These are phyloP conservation scores for Moesziomyces globuligerus DNA, from an alignment of 1,284 basidiomycete species.

Conservation along the genomic window DNA sequence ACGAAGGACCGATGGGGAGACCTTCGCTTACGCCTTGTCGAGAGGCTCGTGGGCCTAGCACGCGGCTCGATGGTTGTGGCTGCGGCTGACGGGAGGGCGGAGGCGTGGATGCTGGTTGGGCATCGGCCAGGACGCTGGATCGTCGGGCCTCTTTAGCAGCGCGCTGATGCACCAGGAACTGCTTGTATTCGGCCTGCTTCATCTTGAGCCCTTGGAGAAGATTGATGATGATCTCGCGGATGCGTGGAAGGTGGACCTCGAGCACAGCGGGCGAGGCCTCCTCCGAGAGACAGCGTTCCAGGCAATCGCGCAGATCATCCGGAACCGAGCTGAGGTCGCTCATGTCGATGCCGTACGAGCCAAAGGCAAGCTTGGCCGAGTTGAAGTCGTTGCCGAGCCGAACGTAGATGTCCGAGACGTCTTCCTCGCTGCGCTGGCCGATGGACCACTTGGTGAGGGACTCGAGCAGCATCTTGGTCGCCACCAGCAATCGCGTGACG, in stretches of 20 bases:
- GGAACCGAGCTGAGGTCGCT: slow-evolving; percentile 88
- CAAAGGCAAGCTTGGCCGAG: slow-evolving; percentile 87
- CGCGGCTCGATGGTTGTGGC: slow-evolving; percentile 11
- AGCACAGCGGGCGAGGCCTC: slow-evolving; percentile 86
- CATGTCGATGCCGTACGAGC: slow-evolving; percentile 87
- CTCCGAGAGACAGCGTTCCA: slow-evolving; percentile 90
- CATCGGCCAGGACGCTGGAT: slow-evolving; percentile 20
- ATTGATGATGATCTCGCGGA: slow-evolving; percentile 91
- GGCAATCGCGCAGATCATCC: slow-evolving; percentile 83
- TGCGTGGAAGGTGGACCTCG: slow-evolving; percentile 87
- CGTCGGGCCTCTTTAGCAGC: slow-evolving; percentile 31
- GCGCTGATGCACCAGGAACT: slow-evolving; percentile 55
- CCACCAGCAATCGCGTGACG: slow-evolving; percentile 90
- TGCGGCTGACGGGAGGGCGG: slow-evolving; percentile 3
- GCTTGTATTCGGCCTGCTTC: slow-evolving; percentile 82
- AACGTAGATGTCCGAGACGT: slow-evolving; percentile 97
- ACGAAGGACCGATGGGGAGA: neutral
- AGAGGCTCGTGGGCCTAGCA: slow-evolving; percentile 26
- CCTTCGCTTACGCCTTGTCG: slow-evolving; percentile 44
- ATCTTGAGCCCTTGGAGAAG: slow-evolving; percentile 88
- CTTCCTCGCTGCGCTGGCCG: slow-evolving; percentile 77
- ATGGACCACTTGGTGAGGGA: slow-evolving; percentile 77
- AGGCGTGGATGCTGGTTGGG: slow-evolving; percentile 13
- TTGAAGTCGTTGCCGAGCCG: slow-evolving; percentile 97
- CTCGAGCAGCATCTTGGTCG: slow-evolving; percentile 93